Evolutionary conservation across 2,329 filamentous ascomycete species (phyloP), one percentile per base, ranked within the genome.

Genomic region (Arthroderma uncinatum): DNA sequence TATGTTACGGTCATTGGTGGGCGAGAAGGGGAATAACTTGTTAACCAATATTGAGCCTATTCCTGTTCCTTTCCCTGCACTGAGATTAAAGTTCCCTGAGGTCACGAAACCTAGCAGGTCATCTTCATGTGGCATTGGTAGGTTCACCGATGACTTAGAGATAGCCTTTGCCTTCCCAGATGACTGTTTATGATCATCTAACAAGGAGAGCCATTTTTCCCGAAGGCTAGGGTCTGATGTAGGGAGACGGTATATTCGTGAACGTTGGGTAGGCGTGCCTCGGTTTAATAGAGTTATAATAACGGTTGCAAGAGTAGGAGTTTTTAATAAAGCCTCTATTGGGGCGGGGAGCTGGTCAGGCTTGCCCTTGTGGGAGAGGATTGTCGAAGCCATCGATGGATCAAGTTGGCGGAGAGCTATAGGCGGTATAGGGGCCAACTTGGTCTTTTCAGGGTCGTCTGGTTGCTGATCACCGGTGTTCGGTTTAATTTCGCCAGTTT

Each of bases 91-190:
- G 54, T 87, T 85, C 0, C 92, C 93, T 0, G 86, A 86, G 1
- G 90, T 96, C 23, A 96, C 84, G 68, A 95, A 98, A 0, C 93
- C 93, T 54, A 97, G 81, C 10, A 97, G 76, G 68, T 96, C 87
- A 21, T 80, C 77, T 60, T 83, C 83, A 8, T 78, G 77, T 0
- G 92, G 92, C n/a, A 90, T 82, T 0, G 83, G 70, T 4, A 74
- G 67, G 67, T 71, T 54, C 63, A 67, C 57, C 67, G 68, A 59
- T 19, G 21, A 21, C 23, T 55, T 30, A 30, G 8, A 21, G 34
- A 4, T 8, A 19, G 10, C n/a, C 34, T 42, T 30, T n/a, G 23
- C 8, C 25, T 40, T 54, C 16, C 14, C 12, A n/a, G 55, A 39
- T 14, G 50, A 14, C 4, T 34, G 14, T 10, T 53, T 39, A 12